These are phyloP conservation scores for Lasiosphaeriaceae sp. DNA, from an alignment of 495 filamentous ascomycete species.

Conservation along the genomic window DNA sequence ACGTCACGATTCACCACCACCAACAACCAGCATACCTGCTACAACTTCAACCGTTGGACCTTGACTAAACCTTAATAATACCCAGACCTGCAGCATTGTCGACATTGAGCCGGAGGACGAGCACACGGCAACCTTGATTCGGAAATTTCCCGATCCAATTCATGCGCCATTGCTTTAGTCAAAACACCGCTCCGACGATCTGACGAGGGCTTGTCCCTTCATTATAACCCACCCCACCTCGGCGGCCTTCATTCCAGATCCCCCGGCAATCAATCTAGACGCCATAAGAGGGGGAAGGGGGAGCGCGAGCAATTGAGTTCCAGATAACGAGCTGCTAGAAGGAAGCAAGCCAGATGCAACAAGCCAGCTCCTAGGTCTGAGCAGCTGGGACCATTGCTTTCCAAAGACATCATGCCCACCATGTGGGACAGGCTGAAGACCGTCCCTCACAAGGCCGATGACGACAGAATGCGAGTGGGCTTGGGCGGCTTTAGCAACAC, in stretches of 20 bases:
- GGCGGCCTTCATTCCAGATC: not conserved
- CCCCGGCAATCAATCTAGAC: constrained; percentile 12
- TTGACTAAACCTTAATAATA: too few species aligned
- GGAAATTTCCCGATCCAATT: constrained; percentile 8
- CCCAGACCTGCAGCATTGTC: not conserved
- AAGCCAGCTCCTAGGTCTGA: not conserved
- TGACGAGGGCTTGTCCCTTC: constrained; percentile 14
- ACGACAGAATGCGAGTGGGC: constrained; percentile 9
- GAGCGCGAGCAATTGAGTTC: not conserved
- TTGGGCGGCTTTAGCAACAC: constrained; percentile 5
- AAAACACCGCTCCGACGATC: constrained; percentile 25
- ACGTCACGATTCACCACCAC: too few species aligned
- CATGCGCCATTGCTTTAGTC: constrained; percentile 15
- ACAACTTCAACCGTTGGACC: too few species aligned
- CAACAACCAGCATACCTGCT: too few species aligned
- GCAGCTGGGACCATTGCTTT: not conserved
- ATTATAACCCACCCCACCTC: not conserved
- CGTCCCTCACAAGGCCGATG: constrained; percentile 11
- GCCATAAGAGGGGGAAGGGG: not conserved
- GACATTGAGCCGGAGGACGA: not conserved
- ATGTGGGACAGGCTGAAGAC: constrained; percentile 21
- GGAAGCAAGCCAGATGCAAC: not conserved
- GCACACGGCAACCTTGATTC: not conserved
- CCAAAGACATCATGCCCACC: constrained; percentile 4
- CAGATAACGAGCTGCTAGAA: not conserved